Base-by-base conservation (phyloP, 1,284 basidiomycete species). In the Ustilago curta region DNA sequence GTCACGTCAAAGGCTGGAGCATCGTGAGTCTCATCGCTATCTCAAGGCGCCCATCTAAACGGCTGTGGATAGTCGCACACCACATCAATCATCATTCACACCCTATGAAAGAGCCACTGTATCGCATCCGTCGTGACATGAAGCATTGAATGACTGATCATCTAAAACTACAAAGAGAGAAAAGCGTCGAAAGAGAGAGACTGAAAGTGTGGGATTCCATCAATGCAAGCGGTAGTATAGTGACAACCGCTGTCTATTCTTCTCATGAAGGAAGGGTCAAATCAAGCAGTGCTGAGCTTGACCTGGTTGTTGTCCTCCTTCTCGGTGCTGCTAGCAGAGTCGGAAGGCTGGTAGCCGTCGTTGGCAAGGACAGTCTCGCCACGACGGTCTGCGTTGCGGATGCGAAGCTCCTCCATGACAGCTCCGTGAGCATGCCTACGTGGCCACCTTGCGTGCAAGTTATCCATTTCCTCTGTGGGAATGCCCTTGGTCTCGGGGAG, bases 401-500 rank as follows among this genome's bases (percentile, higher is more conserved):
- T 45, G 25, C 71, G 53, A 8, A 74, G 59, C 45, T 74, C 71
- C 18, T 74, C 66, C 25, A 74, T 25, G 4, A 66, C 52, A 35
- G 49, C 25, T 14, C 25, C 23, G 47, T 74, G 71, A 1, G 71
- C 71, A 21, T 56, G 44, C 16, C 71, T 23, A 21, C 25, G 31
- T 4, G 71, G 76, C 18, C 68, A 19, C 42, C 60, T 73, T 8
- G 18, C 44, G 45, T 71, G 66, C 12, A 73, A 55, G 31, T 59
- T 61, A 51, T 79, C 76, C 60, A 93, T 90, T 82, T 92, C 91
- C 76, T 93, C 92, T 1, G 92, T 85, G 8, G 91, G 89, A 3
- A 91, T 86, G 58, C 90, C 90, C 32, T 91, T 91, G 14, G 92
- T 93, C 86, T 93, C 92, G 1, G 91, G 92, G 0, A 93, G 89